These are phyloP conservation scores for Nigrograna mackinnonii DNA, from an alignment of 2,329 filamentous ascomycete genomes.

Conservation along the genomic window DNA sequence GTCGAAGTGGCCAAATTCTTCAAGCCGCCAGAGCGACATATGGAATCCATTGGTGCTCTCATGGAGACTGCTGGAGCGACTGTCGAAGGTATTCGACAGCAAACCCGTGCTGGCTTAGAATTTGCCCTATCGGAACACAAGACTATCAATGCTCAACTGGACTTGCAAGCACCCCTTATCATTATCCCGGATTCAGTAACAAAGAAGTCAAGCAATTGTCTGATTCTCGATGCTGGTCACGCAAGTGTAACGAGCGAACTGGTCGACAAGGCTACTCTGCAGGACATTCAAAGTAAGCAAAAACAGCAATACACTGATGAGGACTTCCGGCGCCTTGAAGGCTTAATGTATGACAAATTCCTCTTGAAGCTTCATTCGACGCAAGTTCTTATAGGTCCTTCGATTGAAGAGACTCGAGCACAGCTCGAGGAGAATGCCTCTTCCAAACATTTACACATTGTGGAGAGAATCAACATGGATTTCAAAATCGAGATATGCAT, in stretches of 20 bases:
- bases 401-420: slow-evolving; percentile 84
- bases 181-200: slow-evolving; percentile 95
- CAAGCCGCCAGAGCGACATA: slow-evolving; percentile 91
- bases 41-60: slow-evolving; percentile 95
- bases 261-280: slow-evolving; percentile 87
- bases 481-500: slow-evolving; percentile 97
- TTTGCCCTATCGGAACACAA: slow-evolving; percentile 98
- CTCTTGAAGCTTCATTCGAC: slow-evolving; percentile 90
- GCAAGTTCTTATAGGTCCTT: slow-evolving; percentile 91
- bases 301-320: slow-evolving; percentile 84
- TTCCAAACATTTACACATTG: slow-evolving; percentile 78
- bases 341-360: slow-evolving; percentile 97
- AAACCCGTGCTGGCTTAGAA: slow-evolving; percentile 92
- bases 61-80: slow-evolving; percentile 96
- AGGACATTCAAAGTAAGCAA: slow-evolving; percentile 89
- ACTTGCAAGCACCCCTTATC: slow-evolving; percentile 92
- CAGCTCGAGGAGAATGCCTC: slow-evolving; percentile 73
- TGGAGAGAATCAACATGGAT: slow-evolving; percentile 96
- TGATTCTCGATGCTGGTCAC: slow-evolving; percentile 96
- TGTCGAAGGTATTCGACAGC: slow-evolving; percentile 90
- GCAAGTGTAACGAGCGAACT: slow-evolving; percentile 92
- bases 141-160: slow-evolving; percentile 93
- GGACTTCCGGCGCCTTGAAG: slow-evolving; percentile 85
- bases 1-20: slow-evolving; percentile 94
- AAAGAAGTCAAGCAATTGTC: slow-evolving; percentile 75